Base-by-base conservation (phyloP, 805 yeast species). In the Dipodascopsis tothii region DNA sequence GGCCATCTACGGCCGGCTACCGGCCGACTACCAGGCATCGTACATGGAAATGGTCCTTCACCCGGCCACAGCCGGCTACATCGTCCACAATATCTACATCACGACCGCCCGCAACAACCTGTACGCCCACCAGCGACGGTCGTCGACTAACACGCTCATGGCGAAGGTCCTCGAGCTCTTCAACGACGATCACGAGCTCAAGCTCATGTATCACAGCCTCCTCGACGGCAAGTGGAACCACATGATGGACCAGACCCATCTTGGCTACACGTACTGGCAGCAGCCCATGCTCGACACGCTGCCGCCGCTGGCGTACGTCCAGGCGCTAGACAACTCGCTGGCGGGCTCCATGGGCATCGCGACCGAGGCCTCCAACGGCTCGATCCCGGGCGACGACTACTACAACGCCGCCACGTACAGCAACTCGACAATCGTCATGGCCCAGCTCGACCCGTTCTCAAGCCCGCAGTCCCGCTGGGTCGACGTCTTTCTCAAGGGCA, bases 171-270 rank as follows among this genome's bases (percentile, higher is more conserved):
- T 5, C 6, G 30, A 35, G 6, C 7, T 5, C 9, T 35, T 35
- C 38, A 35, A 35, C 5, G n/a, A n/a, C 5, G 47, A 46, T 18
- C 30, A 45, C 22, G 19, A 38, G 21, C 18, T 46, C 23, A 35
- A 48, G 6, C 41, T 40, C 21, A 27, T 27, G n/a, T 48, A 48
- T 22, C 50, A 48, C 27, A 23, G 21, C 11, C 22, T 48, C 22
- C 37, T 48, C 9, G 44, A 37, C 27, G 52, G 52, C 18, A 44
- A 46, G 33, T 48, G 50, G 52, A 41, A 48, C 36, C 52, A 48
- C 21, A 45, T 48, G 40, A 38, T 48, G 46, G 43, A 37, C 20
- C 50, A 48, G 43, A 41, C 52, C 7, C 52, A 48, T 35, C 22
- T 48, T 11, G 52, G 52, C 9, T 48, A 30, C 17, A 34, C 25